Conservation (phyloP, 768 basidiomycete genomes). For the Phylloporus sp. region DNA sequence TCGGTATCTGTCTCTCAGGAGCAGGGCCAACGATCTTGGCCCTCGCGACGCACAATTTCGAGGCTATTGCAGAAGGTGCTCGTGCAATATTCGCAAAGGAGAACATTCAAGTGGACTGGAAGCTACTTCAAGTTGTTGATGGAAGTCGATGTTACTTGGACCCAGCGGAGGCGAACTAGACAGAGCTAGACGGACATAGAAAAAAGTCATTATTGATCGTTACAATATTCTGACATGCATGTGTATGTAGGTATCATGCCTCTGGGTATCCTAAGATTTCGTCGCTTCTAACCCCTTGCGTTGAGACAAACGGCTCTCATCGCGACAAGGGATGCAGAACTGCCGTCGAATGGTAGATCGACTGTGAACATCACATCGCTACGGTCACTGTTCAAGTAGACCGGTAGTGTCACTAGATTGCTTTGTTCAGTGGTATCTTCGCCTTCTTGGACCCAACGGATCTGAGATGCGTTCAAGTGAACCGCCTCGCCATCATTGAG, state of each 20-base stretch:
- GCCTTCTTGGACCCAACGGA: constrained; percentile 76
- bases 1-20: constrained; percentile 96
- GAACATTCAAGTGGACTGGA: constrained; percentile 85
- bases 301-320: constrained; percentile 90
- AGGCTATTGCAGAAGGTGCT: constrained; percentile 80
- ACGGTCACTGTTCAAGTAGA: constrained; percentile 88
- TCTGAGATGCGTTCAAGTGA: constrained; percentile 72
- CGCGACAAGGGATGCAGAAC: constrained; percentile 64
- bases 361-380: constrained; percentile 90
- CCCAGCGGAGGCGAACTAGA: constrained; percentile 11
- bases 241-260: constrained; percentile 24
- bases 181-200: neutral
- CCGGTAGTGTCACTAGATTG: constrained; percentile 72
- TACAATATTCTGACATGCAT: constrained; percentile 16
- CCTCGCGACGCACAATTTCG: constrained; percentile 80
- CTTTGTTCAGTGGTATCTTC: constrained; percentile 29
- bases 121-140: constrained; percentile 65
- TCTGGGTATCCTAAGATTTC: constrained; percentile 19
- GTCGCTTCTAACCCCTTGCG: constrained; percentile 52
- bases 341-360: constrained; percentile 70
- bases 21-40: constrained; percentile 98
- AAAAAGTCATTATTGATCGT: constrained; percentile 17
- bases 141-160: constrained; percentile 35
- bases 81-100: constrained; percentile 64
- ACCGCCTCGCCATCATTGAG: constrained; percentile 85